Conservation (phyloP, 2,329 filamentous ascomycete genomes). For the Phialemoniopsis sp. region DNA sequence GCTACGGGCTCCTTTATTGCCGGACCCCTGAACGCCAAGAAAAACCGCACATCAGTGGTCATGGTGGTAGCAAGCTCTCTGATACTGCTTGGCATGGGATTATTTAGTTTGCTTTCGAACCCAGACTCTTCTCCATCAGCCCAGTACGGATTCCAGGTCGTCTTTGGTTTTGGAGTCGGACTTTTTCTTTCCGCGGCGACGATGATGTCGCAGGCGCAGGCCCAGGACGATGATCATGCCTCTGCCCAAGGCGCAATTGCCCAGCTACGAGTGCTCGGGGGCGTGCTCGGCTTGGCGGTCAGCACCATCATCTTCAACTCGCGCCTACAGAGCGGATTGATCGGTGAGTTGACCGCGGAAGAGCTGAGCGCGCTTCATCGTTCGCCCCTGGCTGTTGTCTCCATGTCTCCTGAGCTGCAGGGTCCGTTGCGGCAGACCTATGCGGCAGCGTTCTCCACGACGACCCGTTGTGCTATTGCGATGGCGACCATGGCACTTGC, state of each 20-base stretch:
- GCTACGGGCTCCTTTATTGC: conserved; percentile 53
- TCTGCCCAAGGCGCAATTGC: conserved; percentile 57
- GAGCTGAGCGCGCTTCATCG: conserved; percentile 12
- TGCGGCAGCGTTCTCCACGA: conserved; percentile 8
- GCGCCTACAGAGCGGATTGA: conserved; percentile 22
- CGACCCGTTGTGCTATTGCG: conserved; percentile 7
- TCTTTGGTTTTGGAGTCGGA: conserved; percentile 57
- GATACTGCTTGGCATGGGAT: conserved; percentile 46
- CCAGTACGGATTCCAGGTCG: conserved; percentile 50
- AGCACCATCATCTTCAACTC: conserved; percentile 56
- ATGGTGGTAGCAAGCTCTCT: conserved; percentile 44
- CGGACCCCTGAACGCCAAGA: conserved; percentile 46
- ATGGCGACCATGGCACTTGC: conserved; percentile 11
- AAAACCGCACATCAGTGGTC: conserved; percentile 49
- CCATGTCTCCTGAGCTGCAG: conserved; percentile 11
- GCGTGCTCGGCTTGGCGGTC: conserved; percentile 52
- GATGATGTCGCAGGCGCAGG: conserved; percentile 52
- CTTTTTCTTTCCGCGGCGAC: conserved; percentile 53
- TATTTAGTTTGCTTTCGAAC: conserved; percentile 30
- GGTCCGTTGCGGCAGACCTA: conserved; percentile 9
- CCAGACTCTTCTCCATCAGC: conserved; percentile 6
- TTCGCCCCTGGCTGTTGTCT: conserved; percentile 12
- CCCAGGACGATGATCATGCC: conserved; percentile 43
- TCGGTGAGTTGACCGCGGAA: conserved; percentile 5
- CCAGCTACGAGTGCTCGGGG: conserved; percentile 56